phyloP scores from a whole-genome alignment of 2,329 filamentous ascomycete species.

The Fusarium musae region DNA sequence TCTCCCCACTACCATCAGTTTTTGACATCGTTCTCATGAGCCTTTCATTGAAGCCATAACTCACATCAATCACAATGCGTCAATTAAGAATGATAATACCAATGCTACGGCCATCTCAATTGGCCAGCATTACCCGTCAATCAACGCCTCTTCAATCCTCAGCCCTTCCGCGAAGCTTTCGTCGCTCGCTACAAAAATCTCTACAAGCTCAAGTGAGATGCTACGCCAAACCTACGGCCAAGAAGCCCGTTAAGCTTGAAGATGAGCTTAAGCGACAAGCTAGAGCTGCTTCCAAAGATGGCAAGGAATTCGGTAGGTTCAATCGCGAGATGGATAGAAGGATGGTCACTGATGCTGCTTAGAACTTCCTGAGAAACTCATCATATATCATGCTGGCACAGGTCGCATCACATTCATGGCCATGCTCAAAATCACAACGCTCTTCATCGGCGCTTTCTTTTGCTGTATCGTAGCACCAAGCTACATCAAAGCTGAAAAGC shows the following conservation, averaged over 20 bases:
- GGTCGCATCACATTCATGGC: slow-evolving; percentile 74
- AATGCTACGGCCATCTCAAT: slow-evolving; percentile 33
- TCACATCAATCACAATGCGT: slow-evolving; percentile 31
- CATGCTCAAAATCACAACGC: slow-evolving; percentile 75
- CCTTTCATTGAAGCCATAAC: neutral
- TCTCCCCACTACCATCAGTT: slow-evolving; percentile 22
- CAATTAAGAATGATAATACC: slow-evolving; percentile 35
- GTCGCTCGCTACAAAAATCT: slow-evolving; percentile 39
- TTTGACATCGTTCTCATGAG: slow-evolving; percentile 21
- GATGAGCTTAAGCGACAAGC: slow-evolving; percentile 46
- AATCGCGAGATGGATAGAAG: accelerated
- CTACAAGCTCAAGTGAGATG: slow-evolving; percentile 41
- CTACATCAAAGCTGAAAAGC: slow-evolving; percentile 59
- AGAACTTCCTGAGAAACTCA: slow-evolving; percentile 68
- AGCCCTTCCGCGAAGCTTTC: slow-evolving; percentile 27
- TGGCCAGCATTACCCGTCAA: no score
- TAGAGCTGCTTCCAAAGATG: slow-evolving; percentile 36
- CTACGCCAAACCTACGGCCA: slow-evolving; percentile 38
- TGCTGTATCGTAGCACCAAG: slow-evolving; percentile 70
- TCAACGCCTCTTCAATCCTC: neutral
- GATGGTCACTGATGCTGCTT: neutral
- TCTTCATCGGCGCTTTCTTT: slow-evolving; percentile 76
- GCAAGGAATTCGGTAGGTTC: slow-evolving; percentile 36
- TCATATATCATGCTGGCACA: slow-evolving; percentile 81
- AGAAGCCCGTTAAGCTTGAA: slow-evolving; percentile 31